These are phyloP conservation scores for Royoungia palumana DNA, from an alignment of 768 basidiomycete species.

Conservation along the genomic window DNA sequence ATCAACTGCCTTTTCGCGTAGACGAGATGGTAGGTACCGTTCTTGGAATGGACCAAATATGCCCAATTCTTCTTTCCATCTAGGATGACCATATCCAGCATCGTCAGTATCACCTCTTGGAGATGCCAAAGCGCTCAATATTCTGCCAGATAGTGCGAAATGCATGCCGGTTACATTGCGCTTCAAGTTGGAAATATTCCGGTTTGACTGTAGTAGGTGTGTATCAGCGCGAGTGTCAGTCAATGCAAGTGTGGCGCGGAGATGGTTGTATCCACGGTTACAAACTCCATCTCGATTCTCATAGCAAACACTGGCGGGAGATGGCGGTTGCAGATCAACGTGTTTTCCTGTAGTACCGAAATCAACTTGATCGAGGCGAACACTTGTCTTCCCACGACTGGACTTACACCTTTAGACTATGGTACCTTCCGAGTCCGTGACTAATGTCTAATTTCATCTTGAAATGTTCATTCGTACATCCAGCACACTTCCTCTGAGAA, in stretches of 20 bases:
- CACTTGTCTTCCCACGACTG: too few species aligned
- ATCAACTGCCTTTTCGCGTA: constrained; percentile 25
- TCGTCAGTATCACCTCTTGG: constrained; percentile 31
- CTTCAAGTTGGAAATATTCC: constrained; percentile 22
- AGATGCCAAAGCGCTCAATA: constrained; percentile 20
- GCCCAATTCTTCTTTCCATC: constrained; percentile 34
- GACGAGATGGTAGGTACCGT: constrained; percentile 23
- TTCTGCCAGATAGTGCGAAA: constrained; percentile 13
- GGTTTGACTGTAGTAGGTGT: constrained; percentile 11
- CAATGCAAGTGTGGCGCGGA: neutral
- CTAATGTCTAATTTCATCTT: too few species aligned
- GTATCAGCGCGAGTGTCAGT: too few species aligned
- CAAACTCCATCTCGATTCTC: constrained; percentile 34
- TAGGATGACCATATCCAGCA: constrained; percentile 30
- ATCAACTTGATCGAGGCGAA: too few species aligned
- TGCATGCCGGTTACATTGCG: constrained; percentile 5
- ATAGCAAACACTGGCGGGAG: too few species aligned
- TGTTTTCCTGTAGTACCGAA: constrained; percentile 4
- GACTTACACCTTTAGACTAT: too few species aligned
- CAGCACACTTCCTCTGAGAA: too few species aligned
- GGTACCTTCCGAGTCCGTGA: too few species aligned
- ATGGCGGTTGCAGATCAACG: constrained; percentile 17
- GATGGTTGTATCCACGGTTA: constrained; percentile 32
- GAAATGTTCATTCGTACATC: too few species aligned
- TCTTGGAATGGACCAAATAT: constrained; percentile 30